Percentiles rank a stretch among this genome's conserved stretches.
Conservation (phyloP, 2,329 filamentous ascomycete species). For the Incumbomyces delicatus region DNA sequence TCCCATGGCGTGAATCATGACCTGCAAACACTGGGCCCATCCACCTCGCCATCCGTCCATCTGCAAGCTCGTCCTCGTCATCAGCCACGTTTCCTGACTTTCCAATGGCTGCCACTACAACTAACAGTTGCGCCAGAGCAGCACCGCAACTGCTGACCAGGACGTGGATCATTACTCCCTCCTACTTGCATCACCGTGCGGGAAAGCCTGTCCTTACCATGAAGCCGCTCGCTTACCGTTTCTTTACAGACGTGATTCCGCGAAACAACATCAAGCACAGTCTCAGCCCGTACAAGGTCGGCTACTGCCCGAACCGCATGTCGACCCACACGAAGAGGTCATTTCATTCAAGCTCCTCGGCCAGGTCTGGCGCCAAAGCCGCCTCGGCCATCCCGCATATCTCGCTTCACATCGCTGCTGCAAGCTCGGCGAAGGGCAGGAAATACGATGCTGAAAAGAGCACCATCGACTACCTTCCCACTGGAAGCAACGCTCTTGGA, state of each 20-base stretch:
- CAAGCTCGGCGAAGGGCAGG: slow-evolving; percentile 63
- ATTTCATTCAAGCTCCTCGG: slow-evolving; percentile 11
- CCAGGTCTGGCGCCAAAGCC: background rate
- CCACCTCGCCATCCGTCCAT: too few species aligned
- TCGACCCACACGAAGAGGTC: slow-evolving; percentile 7
- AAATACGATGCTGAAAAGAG: slow-evolving; percentile 59
- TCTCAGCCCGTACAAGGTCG: slow-evolving; percentile 12
- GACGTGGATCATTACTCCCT: slow-evolving; percentile 6
- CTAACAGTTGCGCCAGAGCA: background rate
- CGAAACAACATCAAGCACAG: slow-evolving; percentile 13
- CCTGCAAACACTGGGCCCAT: too few species aligned
- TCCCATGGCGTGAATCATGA: too few species aligned
- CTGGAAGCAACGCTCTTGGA: slow-evolving; percentile 28
- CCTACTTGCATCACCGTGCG: slow-evolving; percentile 14
- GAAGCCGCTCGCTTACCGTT: slow-evolving; percentile 18
- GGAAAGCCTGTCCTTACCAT: slow-evolving; percentile 15
- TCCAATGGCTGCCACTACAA: background rate
- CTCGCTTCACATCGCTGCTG: slow-evolving; percentile 62
- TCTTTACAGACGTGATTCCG: slow-evolving; percentile 13
- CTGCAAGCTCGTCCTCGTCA: background rate
- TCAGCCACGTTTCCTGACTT: background rate
- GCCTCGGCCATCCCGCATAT: slow-evolving; percentile 32
- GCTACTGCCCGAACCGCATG: background rate
- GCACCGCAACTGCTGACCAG: slow-evolving; percentile 3
- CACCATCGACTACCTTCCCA: slow-evolving; percentile 61